phyloP scores from a whole-genome alignment of 768 basidiomycete species.

The Boletellus ananas region DNA sequence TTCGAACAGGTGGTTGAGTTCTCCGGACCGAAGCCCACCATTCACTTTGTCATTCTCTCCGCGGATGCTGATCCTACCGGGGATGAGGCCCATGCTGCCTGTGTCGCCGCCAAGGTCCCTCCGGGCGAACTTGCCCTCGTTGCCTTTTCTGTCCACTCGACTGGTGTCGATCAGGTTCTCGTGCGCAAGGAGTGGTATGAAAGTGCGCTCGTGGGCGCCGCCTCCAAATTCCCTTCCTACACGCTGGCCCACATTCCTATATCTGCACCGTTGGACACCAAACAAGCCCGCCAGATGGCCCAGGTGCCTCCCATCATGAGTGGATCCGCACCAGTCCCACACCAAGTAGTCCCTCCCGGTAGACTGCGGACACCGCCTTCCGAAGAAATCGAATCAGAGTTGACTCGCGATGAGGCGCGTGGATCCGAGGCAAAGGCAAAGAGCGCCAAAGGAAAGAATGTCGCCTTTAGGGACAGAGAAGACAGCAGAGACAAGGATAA shows the following conservation, averaged over 20 bases:
- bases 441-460: constrained; percentile 51
- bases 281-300: constrained; percentile 24
- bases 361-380: constrained; percentile 67
- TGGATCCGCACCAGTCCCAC: constrained; percentile 14
- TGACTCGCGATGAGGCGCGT: constrained; percentile 56
- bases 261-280: constrained; percentile 22
- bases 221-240: constrained; percentile 60
- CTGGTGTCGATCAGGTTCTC: constrained; percentile 85
- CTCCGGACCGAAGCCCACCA: constrained; percentile 76
- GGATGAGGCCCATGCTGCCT: constrained; percentile 80
- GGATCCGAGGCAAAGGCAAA: constrained; percentile 47
- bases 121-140: constrained; percentile 77
- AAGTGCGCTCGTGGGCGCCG: constrained; percentile 50
- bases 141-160: constrained; percentile 84
- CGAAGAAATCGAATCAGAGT: constrained; percentile 70
- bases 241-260: constrained; percentile 27
- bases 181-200: constrained; percentile 86
- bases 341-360: constrained; percentile 32
- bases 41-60: constrained; percentile 85
- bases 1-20: constrained; percentile 86
- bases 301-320: constrained; percentile 27
- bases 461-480: constrained; percentile 59
- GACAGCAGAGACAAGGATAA: constrained; percentile 41
- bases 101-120: constrained; percentile 73
- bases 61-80: constrained; percentile 80